Evolutionary conservation across 1,284 basidiomycete species (phyloP).

Genomic region (Malassezia sp.): DNA sequence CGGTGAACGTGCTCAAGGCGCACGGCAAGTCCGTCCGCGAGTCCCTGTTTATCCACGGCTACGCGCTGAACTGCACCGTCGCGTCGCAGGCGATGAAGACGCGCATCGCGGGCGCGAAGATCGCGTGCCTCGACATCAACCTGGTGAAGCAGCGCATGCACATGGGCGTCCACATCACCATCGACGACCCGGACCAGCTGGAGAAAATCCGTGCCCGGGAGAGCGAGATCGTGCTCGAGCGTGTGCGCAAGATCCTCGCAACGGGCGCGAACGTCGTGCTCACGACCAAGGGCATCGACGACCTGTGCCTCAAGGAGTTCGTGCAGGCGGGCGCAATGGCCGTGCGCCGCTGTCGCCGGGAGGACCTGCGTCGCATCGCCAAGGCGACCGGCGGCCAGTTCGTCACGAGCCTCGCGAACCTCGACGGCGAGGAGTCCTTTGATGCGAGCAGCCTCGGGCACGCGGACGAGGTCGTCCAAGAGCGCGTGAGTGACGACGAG

Average conservation of each 20-base stretch:
- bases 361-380: constrained; percentile 90
- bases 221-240: constrained; percentile 88
- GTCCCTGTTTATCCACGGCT: constrained; percentile 87
- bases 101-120: constrained; percentile 81
- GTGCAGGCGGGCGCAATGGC: constrained; percentile 99
- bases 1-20: constrained; percentile 97
- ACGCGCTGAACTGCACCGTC: constrained; percentile 96
- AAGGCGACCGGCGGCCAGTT: constrained; percentile 92
- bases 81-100: constrained; percentile 99
- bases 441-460: constrained; percentile 77
- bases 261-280: constrained; percentile 92
- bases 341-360: constrained; percentile 91
- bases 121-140: constrained; percentile 97
- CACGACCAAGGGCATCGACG: constrained; percentile 98
- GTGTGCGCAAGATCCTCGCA: constrained; percentile 88
- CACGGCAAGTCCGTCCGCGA: constrained; percentile 93
- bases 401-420: constrained; percentile 82
- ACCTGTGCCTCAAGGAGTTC: constrained; percentile 95
- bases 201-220: constrained; percentile 93
- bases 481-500: constrained; percentile 96
- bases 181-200: constrained; percentile 90
- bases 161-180: constrained; percentile 90
- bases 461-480: constrained; percentile 92
- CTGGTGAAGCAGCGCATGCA: constrained; percentile 96
- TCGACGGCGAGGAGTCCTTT: constrained; percentile 96